These are phyloP conservation scores for Raffaelea albimanens DNA, from an alignment of 2,329 filamentous ascomycete genomes.

Conservation along the genomic window DNA sequence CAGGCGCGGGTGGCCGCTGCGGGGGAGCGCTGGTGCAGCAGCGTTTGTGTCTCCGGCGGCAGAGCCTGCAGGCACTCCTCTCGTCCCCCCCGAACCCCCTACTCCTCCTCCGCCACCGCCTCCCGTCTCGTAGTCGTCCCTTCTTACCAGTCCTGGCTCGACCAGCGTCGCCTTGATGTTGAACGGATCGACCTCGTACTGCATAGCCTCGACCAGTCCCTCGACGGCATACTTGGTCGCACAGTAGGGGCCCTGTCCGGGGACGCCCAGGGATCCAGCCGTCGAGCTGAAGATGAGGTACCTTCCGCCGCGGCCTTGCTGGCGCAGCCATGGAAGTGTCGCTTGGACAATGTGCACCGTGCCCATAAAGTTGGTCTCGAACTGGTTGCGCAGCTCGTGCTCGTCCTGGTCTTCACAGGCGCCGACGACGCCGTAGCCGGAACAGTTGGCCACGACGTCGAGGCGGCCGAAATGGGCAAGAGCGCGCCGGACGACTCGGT, in stretches of 20 bases:
- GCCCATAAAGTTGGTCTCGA: slow-evolving; percentile 96
- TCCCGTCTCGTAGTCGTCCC: slow-evolving; percentile 53
- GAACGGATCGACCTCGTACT: slow-evolving; percentile 87
- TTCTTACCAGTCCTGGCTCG: slow-evolving; percentile 77
- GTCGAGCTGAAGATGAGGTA: slow-evolving; percentile 95
- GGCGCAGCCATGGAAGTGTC: slow-evolving; percentile 78
- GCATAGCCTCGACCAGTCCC: slow-evolving; percentile 89
- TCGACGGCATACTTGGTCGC: slow-evolving; percentile 97
- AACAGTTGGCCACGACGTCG: slow-evolving; percentile 88
- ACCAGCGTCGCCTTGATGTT: slow-evolving; percentile 92
- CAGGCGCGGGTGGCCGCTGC: slow-evolving; percentile 11
- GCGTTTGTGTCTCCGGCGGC: not conserved
- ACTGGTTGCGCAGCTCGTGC: slow-evolving; percentile 88
- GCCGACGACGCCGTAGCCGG: slow-evolving; percentile 90
- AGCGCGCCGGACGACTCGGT: slow-evolving; percentile 58
- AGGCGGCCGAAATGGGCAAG: slow-evolving; percentile 66
- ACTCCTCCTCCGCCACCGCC: slow-evolving; percentile 15
- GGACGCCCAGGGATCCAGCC: slow-evolving; percentile 84
- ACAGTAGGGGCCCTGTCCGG: slow-evolving; percentile 87
- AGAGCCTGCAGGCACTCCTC: not conserved
- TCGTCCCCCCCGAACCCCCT: slow-evolving; percentile 15
- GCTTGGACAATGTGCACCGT: slow-evolving; percentile 88
- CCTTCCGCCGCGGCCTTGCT: slow-evolving; percentile 54
- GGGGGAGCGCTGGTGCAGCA: not conserved
- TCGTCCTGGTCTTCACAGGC: slow-evolving; percentile 96